A percentile compares a stretch with the other conserved stretches of the same genome.
phyloP scores from a whole-genome alignment of 2,329 filamentous ascomycete species.

The Colletotrichum coccodes region DNA sequence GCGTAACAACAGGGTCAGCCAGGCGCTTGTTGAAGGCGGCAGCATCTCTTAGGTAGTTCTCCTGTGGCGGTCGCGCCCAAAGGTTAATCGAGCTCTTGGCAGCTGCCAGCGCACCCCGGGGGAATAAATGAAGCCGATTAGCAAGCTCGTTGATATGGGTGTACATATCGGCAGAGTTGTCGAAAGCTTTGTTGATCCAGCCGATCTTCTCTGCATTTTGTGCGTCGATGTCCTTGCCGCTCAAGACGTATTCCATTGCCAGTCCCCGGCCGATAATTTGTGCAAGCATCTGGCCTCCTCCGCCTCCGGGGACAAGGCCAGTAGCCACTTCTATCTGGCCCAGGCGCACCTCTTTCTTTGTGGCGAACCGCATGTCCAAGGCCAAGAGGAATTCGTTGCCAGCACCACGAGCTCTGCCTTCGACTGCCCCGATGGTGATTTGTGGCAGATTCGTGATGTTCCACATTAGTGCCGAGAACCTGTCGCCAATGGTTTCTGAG shows the following conservation, averaged over 20 bases:
- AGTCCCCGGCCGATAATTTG: slow-evolving; percentile 1
- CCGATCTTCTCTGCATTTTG: slow-evolving; percentile 1
- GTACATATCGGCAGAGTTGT: slow-evolving; percentile 1
- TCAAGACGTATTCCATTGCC: slow-evolving; percentile 1
- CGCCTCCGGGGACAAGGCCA: slow-evolving; percentile 6
- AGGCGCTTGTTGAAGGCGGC: neutral
- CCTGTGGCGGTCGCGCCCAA: neutral
- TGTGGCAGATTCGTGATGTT: neutral
- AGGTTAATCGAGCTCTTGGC: neutral
- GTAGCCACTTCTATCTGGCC: slow-evolving; percentile 6
- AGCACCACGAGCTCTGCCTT: neutral
- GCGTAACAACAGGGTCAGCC: neutral
- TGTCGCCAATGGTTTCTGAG: neutral
- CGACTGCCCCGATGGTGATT: slow-evolving; percentile 6
- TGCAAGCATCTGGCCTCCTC: neutral
- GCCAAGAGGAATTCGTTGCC: slow-evolving; percentile 1
- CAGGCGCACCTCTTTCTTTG: neutral
- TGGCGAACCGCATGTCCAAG: slow-evolving; percentile 4
- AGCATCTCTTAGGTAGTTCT: neutral
- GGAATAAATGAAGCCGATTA: neutral
- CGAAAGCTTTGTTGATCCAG: slow-evolving; percentile 12
- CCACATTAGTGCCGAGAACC: neutral
- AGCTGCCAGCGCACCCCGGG: neutral
- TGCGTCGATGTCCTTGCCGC: slow-evolving; percentile 2
- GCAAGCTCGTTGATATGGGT: neutral